Evolutionary conservation across 495 filamentous ascomycete genomes (phyloP).

Genomic region (Elaphomyces granulatus): DNA sequence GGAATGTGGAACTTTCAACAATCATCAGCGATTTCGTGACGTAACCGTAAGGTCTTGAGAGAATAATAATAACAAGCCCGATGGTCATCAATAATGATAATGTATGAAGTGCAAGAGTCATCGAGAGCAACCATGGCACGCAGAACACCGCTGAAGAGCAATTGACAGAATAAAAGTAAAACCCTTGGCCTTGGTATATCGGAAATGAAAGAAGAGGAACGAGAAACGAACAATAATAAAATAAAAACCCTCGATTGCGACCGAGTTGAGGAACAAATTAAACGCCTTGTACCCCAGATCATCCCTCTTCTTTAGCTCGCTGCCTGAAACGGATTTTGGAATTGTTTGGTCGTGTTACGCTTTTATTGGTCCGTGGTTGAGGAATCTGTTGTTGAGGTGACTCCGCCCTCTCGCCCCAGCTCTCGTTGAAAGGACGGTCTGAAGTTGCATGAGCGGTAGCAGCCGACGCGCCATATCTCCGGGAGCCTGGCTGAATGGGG

Average conservation of each 20-base stretch:
- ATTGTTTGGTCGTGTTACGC: background rate
- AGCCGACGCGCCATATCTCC: slow-evolving; percentile 30
- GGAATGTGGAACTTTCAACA: too few relatives aligned
- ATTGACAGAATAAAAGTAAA: background rate
- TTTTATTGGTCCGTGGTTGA: slow-evolving; percentile 20
- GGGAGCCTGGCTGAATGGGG: slow-evolving; percentile 33
- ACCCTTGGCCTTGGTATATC: background rate
- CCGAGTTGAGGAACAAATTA: background rate
- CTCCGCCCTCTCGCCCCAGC: slow-evolving; percentile 4
- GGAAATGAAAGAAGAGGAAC: background rate
- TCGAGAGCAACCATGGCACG: background rate
- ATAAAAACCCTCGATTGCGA: too few relatives aligned
- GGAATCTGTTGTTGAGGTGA: slow-evolving; percentile 14
- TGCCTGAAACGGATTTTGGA: background rate
- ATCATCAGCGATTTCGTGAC: background rate
- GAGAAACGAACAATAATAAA: too few relatives aligned
- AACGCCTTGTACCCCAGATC: background rate
- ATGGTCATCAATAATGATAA: background rate
- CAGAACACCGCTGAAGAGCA: background rate
- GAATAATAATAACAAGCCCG: background rate
- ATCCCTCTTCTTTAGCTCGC: background rate
- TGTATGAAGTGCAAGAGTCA: background rate
- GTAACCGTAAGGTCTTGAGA: background rate
- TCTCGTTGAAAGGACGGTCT: slow-evolving; percentile 12
- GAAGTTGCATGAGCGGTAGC: slow-evolving; percentile 12